Evolutionary conservation across 371 early-diverging fungal species (phyloP).

Genomic region (Mucor indicus): DNA sequence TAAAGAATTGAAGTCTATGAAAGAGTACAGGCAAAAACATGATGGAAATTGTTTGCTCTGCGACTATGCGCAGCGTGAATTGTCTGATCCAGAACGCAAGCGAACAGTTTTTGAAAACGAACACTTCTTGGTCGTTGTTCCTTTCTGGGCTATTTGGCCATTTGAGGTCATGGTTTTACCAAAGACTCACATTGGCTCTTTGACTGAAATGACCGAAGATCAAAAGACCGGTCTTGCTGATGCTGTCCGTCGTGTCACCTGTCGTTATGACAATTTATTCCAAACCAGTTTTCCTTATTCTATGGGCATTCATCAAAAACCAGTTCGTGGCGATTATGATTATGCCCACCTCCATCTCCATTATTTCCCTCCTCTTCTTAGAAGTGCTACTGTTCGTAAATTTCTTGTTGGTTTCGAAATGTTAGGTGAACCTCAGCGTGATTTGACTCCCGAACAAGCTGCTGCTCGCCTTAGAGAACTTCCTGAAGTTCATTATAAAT

Average conservation of each 20-base stretch:
- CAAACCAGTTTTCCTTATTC: constrained; percentile 92
- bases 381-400: constrained; percentile 88
- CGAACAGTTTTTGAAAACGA: constrained; percentile 81
- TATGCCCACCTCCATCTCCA: constrained; percentile 85
- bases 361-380: constrained; percentile 91
- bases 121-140: constrained; percentile 79
- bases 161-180: constrained; percentile 87
- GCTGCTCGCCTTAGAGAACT: constrained; percentile 59
- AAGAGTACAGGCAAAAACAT: constrained; percentile 50
- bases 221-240: constrained; percentile 67
- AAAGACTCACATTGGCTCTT: constrained; percentile 59
- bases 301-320: constrained; percentile 91
- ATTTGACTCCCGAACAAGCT: constrained; percentile 91
- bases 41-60: constrained; percentile 69
- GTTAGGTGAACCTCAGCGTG: constrained; percentile 91
- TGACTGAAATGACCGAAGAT: constrained; percentile 51
- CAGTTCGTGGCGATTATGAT: constrained; percentile 48
- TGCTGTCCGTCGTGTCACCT: constrained; percentile 69
- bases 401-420: constrained; percentile 97
- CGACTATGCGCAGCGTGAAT: constrained; percentile 73
- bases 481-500: constrained; percentile 63
- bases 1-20: constrained; percentile 64
- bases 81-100: constrained; percentile 42
- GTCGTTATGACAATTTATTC: constrained; percentile 91
- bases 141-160: constrained; percentile 97